phyloP scores from a whole-genome alignment of 1,284 basidiomycete species.

The Kalmanozyma brasiliensis region DNA sequence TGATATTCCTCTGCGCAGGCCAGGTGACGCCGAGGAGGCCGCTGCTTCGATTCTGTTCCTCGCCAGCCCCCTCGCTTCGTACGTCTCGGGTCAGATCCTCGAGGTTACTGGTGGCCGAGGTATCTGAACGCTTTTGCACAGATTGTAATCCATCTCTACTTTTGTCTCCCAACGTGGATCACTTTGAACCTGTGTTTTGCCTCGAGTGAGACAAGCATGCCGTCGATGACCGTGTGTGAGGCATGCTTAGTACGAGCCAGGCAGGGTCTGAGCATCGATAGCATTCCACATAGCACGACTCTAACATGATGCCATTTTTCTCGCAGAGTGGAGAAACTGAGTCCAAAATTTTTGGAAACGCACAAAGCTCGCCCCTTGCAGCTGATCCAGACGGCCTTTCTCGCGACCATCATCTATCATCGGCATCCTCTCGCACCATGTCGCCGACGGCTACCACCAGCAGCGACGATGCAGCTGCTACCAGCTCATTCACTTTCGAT shows the following conservation, averaged over 20 bases:
- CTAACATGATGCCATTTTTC: not conserved
- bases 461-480: constrained; percentile 4
- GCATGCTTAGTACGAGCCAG: too few species aligned
- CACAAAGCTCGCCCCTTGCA: not conserved
- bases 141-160: not conserved
- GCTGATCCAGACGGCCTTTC: not conserved
- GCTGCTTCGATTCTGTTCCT: constrained; percentile 71
- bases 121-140: constrained; percentile 26
- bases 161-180: too few species aligned
- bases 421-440: constrained; percentile 13
- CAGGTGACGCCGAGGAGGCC: constrained; percentile 81
- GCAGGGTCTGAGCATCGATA: too few species aligned
- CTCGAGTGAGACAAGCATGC: too few species aligned
- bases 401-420: constrained; percentile 9
- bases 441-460: constrained; percentile 24
- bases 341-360: constrained; percentile 7
- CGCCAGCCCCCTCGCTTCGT: constrained; percentile 80
- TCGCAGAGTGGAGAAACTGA: constrained; percentile 1
- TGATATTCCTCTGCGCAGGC: constrained; percentile 78
- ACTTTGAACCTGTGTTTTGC: too few species aligned
- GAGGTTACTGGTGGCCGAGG: constrained; percentile 63
- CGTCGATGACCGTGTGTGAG: too few species aligned
- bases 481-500: constrained; percentile 45
- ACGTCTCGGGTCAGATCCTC: constrained; percentile 82
- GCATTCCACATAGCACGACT: not conserved